Conservation (phyloP, 1,139 yeast genomes). For the Hanseniaspora gamundiae region DNA sequence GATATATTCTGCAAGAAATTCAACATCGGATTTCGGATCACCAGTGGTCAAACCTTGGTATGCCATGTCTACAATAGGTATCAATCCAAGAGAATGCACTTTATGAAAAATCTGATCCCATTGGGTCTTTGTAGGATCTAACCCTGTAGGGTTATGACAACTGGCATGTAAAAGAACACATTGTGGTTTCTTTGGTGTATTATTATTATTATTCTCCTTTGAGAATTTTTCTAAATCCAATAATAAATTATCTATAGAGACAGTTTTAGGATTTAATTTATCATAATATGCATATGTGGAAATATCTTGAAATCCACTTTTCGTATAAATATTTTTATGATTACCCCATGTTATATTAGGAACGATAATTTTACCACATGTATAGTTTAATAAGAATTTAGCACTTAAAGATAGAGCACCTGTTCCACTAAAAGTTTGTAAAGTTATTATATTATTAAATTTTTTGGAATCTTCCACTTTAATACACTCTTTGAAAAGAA, state of each 20-base stretch:
- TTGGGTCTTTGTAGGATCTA: conserved; percentile 71
- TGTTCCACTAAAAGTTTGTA: conserved; percentile 87
- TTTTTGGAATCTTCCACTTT: neutral
- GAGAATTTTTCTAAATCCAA: conserved; percentile 29
- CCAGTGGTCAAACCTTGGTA: conserved; percentile 93
- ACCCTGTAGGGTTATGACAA: conserved; percentile 95
- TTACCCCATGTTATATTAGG: conserved; percentile 95
- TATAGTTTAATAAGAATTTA: conserved; percentile 40
- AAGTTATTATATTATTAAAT: conserved; percentile 43
- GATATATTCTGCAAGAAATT: conserved; percentile 29
- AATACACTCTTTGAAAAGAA: conserved; percentile 34
- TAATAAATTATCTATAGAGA: conserved; percentile 42
- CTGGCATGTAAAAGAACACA: conserved; percentile 82
- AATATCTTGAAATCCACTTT: conserved; percentile 20
- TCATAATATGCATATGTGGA: conserved; percentile 41
- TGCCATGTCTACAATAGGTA: conserved; percentile 82
- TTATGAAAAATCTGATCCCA: conserved; percentile 65
- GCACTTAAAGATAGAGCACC: conserved; percentile 90
- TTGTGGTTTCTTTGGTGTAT: conserved; percentile 27
- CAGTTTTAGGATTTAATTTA: conserved; percentile 29
- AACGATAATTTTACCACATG: conserved; percentile 46
- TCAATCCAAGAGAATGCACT: conserved; percentile 40
- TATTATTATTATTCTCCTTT: conserved; percentile 23
- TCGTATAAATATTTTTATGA: conserved; percentile 50
- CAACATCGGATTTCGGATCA: conserved; percentile 38